A percentile compares a stretch with the other conserved stretches of the same genome.
Evolutionary conservation across 1,284 basidiomycete genomes (phyloP).

Genomic region (Phylloboletellus chloephorus): DNA sequence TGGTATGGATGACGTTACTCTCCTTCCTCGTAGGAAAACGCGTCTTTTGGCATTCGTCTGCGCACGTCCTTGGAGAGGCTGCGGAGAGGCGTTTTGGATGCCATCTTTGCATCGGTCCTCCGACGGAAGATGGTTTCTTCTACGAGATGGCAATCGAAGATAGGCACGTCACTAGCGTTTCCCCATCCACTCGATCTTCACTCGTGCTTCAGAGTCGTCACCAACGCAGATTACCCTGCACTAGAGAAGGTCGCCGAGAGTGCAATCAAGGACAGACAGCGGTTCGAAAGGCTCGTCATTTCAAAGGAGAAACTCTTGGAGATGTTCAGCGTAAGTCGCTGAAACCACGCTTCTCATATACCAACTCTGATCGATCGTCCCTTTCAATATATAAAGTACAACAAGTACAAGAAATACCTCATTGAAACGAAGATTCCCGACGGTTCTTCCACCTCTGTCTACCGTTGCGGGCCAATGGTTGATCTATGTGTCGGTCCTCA

Average conservation of each 20-base stretch:
- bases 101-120: slow-evolving; percentile 95
- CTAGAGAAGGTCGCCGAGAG: slow-evolving; percentile 87
- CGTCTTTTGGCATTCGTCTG: slow-evolving; percentile 99
- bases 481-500: slow-evolving; percentile 97
- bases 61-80: slow-evolving; percentile 98
- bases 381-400: too few relatives aligned
- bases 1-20: background rate
- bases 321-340: slow-evolving; percentile 86
- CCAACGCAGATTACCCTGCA: slow-evolving; percentile 78
- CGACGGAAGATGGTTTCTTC: slow-evolving; percentile 98
- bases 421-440: slow-evolving; percentile 96
- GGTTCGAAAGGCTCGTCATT: slow-evolving; percentile 91
- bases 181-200: background rate
- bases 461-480: slow-evolving; percentile 98
- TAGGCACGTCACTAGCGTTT: slow-evolving; percentile 38
- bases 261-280: slow-evolving; percentile 95
- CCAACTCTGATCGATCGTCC: slow-evolving; percentile 11
- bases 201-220: slow-evolving; percentile 54
- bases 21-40: slow-evolving; percentile 59
- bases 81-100: slow-evolving; percentile 96
- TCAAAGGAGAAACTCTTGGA: slow-evolving; percentile 92
- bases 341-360: background rate
- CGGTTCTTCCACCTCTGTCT: slow-evolving; percentile 95
- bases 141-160: slow-evolving; percentile 93
- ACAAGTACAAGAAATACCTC: slow-evolving; percentile 97